Percentiles rank a stretch among this genome's conserved stretches.
phyloP scores from a whole-genome alignment of 768 basidiomycete genomes.

The Mycena albidolilacea region DNA sequence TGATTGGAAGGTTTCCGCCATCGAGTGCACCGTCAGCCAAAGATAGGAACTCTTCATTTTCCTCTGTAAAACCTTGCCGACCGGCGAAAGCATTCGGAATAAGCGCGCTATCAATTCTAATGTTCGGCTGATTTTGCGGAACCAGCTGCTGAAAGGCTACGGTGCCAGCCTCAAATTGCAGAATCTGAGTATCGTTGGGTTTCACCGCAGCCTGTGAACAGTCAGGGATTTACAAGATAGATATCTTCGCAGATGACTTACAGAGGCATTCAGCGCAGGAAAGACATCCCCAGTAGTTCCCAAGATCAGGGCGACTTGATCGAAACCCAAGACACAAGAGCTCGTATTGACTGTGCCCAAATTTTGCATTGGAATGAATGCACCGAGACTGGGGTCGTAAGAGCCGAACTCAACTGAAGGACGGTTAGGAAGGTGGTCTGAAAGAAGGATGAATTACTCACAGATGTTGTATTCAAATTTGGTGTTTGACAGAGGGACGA shows the following conservation, averaged over 20 bases:
- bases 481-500: constrained; percentile 50
- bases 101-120: constrained; percentile 47
- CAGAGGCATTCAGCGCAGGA: constrained; percentile 47
- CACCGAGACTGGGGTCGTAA: constrained; percentile 58
- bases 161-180: constrained; percentile 32
- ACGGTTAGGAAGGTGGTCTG: neutral
- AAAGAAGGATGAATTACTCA: constrained; percentile 10
- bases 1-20: constrained; percentile 61
- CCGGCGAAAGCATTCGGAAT: constrained; percentile 58
- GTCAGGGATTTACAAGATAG: neutral
- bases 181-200: constrained; percentile 14
- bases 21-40: constrained; percentile 60
- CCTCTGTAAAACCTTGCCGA: constrained; percentile 49
- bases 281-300: constrained; percentile 59
- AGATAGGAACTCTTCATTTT: constrained; percentile 48
- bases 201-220: constrained; percentile 6
- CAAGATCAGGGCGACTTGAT: constrained; percentile 53
- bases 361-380: constrained; percentile 62
- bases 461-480: constrained; percentile 54
- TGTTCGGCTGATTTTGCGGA: constrained; percentile 39
- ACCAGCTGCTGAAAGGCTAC: constrained; percentile 40
- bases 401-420: constrained; percentile 56
- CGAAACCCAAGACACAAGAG: constrained; percentile 52
- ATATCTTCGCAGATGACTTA: constrained; percentile 26
- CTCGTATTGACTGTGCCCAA: constrained; percentile 55